A percentile compares a stretch with the other conserved stretches of the same genome.
These are phyloP conservation scores for Hygrophila difformis DNA, from an alignment of 257 asterid species.

Conservation along the genomic window DNA sequence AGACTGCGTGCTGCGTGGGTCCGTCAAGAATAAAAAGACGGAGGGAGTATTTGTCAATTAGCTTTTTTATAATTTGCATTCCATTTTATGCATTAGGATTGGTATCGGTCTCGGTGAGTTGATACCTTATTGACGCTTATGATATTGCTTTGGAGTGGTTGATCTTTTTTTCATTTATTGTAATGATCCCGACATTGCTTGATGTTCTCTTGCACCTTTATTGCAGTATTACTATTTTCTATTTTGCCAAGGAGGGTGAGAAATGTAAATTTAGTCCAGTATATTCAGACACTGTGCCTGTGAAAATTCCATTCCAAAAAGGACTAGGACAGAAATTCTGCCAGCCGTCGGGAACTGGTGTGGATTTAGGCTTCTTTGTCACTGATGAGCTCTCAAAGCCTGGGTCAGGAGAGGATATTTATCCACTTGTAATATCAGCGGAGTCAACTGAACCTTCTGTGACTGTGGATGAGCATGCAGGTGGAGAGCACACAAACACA, in stretches of 20 bases:
- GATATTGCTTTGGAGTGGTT: too few relatives aligned
- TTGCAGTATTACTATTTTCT: slow-evolving; percentile 69
- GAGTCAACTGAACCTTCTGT: slow-evolving; percentile 36
- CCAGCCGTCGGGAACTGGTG: slow-evolving; percentile 92
- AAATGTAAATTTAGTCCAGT: slow-evolving; percentile 51
- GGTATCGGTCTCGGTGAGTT: too few relatives aligned
- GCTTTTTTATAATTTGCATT: too few relatives aligned
- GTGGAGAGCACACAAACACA: slow-evolving; percentile 20
- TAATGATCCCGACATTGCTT: slow-evolving; percentile 8
- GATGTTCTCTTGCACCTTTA: slow-evolving; percentile 14
- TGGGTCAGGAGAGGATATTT: slow-evolving; percentile 48
- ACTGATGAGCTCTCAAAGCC: slow-evolving; percentile 74
- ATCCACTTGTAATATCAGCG: slow-evolving; percentile 78
- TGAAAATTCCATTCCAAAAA: slow-evolving; percentile 55
- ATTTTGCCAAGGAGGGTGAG: slow-evolving; percentile 74
- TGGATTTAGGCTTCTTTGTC: slow-evolving; percentile 82
- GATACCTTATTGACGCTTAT: too few relatives aligned
- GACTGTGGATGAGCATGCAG: slow-evolving; percentile 16
- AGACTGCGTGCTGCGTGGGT: too few relatives aligned
- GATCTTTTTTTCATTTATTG: neutral
- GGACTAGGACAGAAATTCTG: slow-evolving; percentile 74
- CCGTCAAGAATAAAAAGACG: too few relatives aligned
- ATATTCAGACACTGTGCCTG: slow-evolving; percentile 70
- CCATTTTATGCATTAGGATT: too few relatives aligned
- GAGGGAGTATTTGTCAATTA: too few relatives aligned